These are phyloP conservation scores for Lineolata rhizophorae DNA, from an alignment of 495 filamentous ascomycete genomes.

Conservation along the genomic window DNA sequence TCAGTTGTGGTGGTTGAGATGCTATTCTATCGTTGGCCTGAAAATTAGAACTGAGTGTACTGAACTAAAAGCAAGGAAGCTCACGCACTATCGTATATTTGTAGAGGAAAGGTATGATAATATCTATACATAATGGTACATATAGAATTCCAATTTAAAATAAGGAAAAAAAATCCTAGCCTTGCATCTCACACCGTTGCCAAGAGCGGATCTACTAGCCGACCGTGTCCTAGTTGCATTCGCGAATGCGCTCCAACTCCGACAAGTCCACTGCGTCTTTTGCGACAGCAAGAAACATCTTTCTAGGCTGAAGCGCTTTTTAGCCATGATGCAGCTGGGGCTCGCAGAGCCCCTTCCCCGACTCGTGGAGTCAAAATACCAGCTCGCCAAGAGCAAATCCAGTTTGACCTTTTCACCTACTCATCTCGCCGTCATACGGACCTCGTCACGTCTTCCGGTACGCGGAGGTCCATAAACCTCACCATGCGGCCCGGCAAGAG, in stretches of 20 bases:
- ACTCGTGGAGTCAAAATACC: slow-evolving; percentile 11
- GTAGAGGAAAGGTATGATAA: too few species aligned
- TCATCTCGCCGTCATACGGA: slow-evolving; percentile 11
- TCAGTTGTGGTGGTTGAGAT: background rate
- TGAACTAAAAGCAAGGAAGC: too few species aligned
- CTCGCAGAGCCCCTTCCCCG: slow-evolving; percentile 7
- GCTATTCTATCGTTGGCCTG: background rate
- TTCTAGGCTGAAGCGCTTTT: background rate
- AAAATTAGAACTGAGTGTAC: too few species aligned
- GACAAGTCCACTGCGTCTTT: background rate
- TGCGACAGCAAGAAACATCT: background rate
- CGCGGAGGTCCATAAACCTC: slow-evolving; percentile 3
- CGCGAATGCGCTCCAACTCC: too few species aligned
- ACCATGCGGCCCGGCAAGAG: background rate
- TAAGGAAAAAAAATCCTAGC: background rate
- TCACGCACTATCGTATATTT: too few species aligned
- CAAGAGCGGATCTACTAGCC: too few species aligned
- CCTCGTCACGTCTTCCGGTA: slow-evolving; percentile 10
- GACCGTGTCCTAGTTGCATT: too few species aligned
- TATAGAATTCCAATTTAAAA: too few species aligned
- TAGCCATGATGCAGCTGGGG: slow-evolving; percentile 8
- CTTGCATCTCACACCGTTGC: too few species aligned
- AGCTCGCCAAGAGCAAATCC: slow-evolving; percentile 8
- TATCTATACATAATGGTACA: too few species aligned
- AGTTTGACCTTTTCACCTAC: slow-evolving; percentile 13